Conservation (phyloP, 2,329 filamentous ascomycete genomes). For the Ophiosphaerella korrae region DNA sequence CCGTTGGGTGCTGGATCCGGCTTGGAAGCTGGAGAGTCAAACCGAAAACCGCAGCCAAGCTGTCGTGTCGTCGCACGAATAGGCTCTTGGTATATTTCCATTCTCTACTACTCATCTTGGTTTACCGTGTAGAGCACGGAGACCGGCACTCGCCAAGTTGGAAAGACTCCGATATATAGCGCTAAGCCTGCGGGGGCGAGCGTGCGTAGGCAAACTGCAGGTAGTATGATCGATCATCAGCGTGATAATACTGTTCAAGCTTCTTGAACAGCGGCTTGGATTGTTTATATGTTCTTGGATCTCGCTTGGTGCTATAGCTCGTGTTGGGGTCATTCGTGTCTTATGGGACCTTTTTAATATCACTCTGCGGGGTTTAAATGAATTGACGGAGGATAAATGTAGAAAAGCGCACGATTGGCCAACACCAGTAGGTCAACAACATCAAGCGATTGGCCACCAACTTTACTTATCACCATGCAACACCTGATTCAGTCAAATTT, state of each 20-base stretch:
- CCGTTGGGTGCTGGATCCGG: slow-evolving; percentile 20
- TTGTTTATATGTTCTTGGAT: slow-evolving; percentile 25
- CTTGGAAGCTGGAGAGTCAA: slow-evolving; percentile 12
- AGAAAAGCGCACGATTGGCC: no score
- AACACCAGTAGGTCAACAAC: no score
- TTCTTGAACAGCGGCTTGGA: slow-evolving; percentile 17
- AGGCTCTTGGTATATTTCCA: slow-evolving; percentile 5
- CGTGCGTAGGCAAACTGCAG: slow-evolving; percentile 16
- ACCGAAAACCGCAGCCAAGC: slow-evolving; percentile 5
- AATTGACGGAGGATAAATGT: neutral
- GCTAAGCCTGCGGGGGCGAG: slow-evolving; percentile 26
- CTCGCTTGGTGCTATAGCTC: slow-evolving; percentile 9
- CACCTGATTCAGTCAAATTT: no score
- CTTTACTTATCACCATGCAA: no score
- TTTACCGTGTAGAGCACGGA: slow-evolving; percentile 1
- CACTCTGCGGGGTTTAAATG: slow-evolving; percentile 15
- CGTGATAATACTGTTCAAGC: slow-evolving; percentile 14
- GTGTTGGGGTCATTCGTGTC: slow-evolving; percentile 9
- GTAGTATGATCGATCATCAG: slow-evolving; percentile 1
- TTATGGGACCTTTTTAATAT: slow-evolving; percentile 19
- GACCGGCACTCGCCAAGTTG: slow-evolving; percentile 20
- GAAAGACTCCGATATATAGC: slow-evolving; percentile 21
- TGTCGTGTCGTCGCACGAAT: slow-evolving; percentile 10
- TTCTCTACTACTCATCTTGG: slow-evolving; percentile 12
- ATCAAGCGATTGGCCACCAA: no score